Evolutionary conservation across 129 eudicot species (phyloP).

Genomic region (Artemisia annua): DNA sequence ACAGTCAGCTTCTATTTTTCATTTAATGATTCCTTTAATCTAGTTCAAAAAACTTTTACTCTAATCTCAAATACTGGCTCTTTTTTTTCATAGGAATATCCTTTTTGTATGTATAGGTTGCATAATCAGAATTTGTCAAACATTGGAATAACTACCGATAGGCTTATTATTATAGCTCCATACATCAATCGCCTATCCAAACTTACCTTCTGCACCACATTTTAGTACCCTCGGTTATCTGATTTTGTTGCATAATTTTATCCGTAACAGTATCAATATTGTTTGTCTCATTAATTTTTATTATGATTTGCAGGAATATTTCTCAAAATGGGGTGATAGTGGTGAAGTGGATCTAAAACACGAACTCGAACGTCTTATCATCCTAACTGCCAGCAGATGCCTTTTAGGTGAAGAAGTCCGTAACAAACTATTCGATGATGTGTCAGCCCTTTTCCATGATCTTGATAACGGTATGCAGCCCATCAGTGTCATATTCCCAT

Average conservation of each 20-base stretch:
- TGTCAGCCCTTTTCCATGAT: constrained; percentile 89
- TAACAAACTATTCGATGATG: constrained; percentile 86
- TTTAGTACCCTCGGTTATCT: neutral
- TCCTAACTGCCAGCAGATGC: constrained; percentile 94
- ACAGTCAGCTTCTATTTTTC: no score
- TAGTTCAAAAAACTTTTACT: no score
- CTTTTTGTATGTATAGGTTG: neutral
- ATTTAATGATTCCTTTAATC: no score
- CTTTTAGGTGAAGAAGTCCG: constrained; percentile 90
- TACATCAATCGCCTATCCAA: no score
- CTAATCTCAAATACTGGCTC: no score
- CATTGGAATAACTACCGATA: neutral
- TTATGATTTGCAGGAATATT: constrained; percentile 59
- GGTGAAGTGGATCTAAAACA: constrained; percentile 93
- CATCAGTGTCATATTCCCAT: constrained; percentile 91
- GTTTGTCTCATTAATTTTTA: constrained; percentile 8
- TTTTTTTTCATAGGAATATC: no score
- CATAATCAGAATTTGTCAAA: neutral
- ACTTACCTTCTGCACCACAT: no score
- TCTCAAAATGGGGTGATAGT: constrained; percentile 94
- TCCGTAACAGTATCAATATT: neutral
- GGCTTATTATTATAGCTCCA: no score
- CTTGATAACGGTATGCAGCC: constrained; percentile 97
- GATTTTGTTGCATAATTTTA: neutral
- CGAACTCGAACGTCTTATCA: constrained; percentile 80